Conservation (phyloP, 2,329 filamentous ascomycete species). For the Pezicula neosporulosa region DNA sequence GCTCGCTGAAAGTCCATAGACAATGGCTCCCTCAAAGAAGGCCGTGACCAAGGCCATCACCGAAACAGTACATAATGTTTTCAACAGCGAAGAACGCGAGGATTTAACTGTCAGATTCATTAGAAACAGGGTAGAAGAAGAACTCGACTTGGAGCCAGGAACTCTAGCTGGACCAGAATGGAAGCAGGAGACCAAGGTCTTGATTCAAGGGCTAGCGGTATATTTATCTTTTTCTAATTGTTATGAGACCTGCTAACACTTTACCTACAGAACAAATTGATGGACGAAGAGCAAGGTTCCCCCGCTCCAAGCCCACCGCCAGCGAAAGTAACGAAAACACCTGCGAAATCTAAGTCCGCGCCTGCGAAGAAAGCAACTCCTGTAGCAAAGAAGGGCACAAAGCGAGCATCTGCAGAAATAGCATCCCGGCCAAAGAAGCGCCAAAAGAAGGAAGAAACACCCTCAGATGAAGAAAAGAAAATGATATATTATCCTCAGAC, state of each 20-base stretch:
- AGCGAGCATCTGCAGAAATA: conserved; percentile 35
- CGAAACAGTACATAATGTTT: neutral
- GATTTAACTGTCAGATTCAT: conserved; percentile 54
- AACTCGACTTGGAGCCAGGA: conserved; percentile 43
- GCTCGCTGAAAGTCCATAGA: no score
- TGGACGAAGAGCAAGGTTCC: conserved; percentile 9
- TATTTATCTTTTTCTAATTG: conserved; percentile 21
- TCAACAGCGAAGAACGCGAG: conserved; percentile 29
- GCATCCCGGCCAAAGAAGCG: conserved; percentile 30
- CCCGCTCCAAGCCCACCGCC: conserved; percentile 2
- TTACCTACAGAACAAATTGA: conserved; percentile 9
- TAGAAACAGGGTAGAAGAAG: conserved; percentile 47
- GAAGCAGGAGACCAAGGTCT: conserved; percentile 54
- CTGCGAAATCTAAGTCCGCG: conserved; percentile 39
- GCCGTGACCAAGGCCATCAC: no score
- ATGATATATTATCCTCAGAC: conserved; percentile 4
- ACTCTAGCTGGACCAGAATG: conserved; percentile 49
- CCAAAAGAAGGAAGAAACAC: conserved; percentile 24
- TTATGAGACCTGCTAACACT: conserved; percentile 2
- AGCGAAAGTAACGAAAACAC: conserved; percentile 6
- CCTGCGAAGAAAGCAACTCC: conserved; percentile 35
- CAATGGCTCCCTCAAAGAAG: no score
- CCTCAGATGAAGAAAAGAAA: conserved; percentile 15
- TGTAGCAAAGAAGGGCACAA: conserved; percentile 26
- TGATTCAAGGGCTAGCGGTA: conserved; percentile 56